Evolutionary conservation across 2,329 filamentous ascomycete species (phyloP), one percentile per base, ranked within the genome.

Genomic region (Westerdykella aurantiaca): DNA sequence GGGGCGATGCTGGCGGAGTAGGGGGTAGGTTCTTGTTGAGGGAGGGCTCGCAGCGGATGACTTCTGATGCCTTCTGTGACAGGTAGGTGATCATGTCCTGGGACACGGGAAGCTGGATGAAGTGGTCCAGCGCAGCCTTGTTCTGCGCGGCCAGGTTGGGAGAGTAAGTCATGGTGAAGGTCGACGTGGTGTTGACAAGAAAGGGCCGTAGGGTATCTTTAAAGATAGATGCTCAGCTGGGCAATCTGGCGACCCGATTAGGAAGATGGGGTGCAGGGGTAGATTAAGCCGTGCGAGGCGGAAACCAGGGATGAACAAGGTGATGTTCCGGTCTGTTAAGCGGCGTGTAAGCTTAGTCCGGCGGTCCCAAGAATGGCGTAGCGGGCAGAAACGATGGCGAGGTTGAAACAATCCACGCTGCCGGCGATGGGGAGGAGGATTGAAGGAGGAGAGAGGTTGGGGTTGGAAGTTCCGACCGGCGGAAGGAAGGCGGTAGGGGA

Each of bases 21-120:
- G 75, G 78, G 39, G 79, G 77, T 18, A 77, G 71, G 56, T 66
- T 64, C 63, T 66, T 74, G 69, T 66, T 71, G 64, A 63, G 64
- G 46, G 60, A 52, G 43, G 66, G 60, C 63, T 93, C 86, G 75
- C 87, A 91, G 60, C 84, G 78, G 64, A 93, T 93, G 63, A 93
- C 87, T 62, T 84, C 80, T 61, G 76, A 75, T 46, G 87, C 86
- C 61, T 86, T 87, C 46, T 76, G 71, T 51, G 87, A 85, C 47
- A 93, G 79, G 70, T 88, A 87, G 47, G 73, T 68, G 58, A 93
- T 85, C 87, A 93, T 93, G 43, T 84, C 77, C 56, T 77, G 77
- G 61, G 77, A 82, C 51, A 93, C 87, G 9, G 83, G 83, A 56
- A 80, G 78, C 70, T 85, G 87, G 72, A 93, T 80, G 66, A 93